phyloP scores from a whole-genome alignment of 2,329 filamentous ascomycete genomes.

The Neofusicoccum cordaticola region DNA sequence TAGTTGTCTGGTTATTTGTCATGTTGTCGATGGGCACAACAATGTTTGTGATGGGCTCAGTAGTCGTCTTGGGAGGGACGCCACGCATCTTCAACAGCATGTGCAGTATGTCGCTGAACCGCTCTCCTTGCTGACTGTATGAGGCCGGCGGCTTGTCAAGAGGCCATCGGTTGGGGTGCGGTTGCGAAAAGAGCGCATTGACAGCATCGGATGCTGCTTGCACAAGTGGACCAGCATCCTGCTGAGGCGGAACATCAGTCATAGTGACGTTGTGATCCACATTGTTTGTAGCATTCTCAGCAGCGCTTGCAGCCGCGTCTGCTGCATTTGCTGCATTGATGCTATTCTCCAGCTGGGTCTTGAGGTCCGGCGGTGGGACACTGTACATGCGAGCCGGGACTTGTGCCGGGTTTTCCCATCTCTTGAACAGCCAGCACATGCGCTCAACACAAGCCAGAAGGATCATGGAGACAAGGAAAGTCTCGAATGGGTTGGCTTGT shows the following conservation, averaged over 20 bases:
- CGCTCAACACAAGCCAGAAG: constrained; percentile 59
- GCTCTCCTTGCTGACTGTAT: constrained; percentile 55
- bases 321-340: constrained; percentile 9
- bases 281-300: background rate
- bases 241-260: background rate
- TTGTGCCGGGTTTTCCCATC: constrained; percentile 44
- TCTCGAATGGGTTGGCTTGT: constrained; percentile 56
- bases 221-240: background rate
- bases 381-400: constrained; percentile 19
- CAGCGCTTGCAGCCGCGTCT: background rate
- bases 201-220: background rate
- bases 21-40: constrained; percentile 25
- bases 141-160: constrained; percentile 51
- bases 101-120: constrained; percentile 56
- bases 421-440: constrained; percentile 57
- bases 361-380: constrained; percentile 18
- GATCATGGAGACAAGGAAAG: constrained; percentile 58
- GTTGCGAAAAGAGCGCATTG: constrained; percentile 6
- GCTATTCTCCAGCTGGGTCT: constrained; percentile 8
- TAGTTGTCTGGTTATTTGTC: constrained; percentile 15
- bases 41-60: constrained; percentile 31
- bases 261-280: constrained; percentile 2
- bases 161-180: constrained; percentile 45
- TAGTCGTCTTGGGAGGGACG: constrained; percentile 40
- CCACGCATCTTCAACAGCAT: constrained; percentile 59